Evolutionary conservation across 331 rosid genomes (phyloP).

Genomic region (Rhamnella rubrinervis): DNA sequence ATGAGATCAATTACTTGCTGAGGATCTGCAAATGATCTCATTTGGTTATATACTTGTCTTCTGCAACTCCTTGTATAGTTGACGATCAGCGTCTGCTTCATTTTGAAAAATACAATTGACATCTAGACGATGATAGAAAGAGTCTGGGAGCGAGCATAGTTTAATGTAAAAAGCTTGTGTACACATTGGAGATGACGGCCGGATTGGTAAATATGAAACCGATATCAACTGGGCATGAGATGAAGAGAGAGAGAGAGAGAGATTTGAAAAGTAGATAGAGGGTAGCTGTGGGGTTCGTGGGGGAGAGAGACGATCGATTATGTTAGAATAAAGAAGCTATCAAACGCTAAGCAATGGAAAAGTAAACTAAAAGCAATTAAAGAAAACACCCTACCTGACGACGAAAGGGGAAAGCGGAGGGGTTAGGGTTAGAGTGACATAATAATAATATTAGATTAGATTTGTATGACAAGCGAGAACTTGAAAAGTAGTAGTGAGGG

Average conservation of each 20-base stretch:
- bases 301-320: no score
- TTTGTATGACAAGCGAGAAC: conserved; percentile 15
- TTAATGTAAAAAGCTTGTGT: no score
- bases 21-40: no score
- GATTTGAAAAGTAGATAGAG: conserved; percentile 35
- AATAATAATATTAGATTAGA: not conserved
- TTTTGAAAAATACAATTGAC: conserved; percentile 1
- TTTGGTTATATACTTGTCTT: not conserved
- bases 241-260: not conserved
- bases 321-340: no score
- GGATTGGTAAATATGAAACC: not conserved
- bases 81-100: not conserved
- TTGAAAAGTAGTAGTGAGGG: conserved; percentile 37
- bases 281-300: not conserved
- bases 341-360: no score
- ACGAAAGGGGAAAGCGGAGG: not conserved
- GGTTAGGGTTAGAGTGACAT: not conserved
- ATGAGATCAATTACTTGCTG: no score
- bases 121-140: conserved; percentile 2
- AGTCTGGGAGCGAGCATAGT: not conserved
- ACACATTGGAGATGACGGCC: not conserved
- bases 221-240: not conserved
- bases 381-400: no score
- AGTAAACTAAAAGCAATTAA: no score
- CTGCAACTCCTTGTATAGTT: no score